These are phyloP conservation scores for Tolypocladium endophyticum DNA, from an alignment of 2,329 filamentous ascomycete species.

Conservation along the genomic window DNA sequence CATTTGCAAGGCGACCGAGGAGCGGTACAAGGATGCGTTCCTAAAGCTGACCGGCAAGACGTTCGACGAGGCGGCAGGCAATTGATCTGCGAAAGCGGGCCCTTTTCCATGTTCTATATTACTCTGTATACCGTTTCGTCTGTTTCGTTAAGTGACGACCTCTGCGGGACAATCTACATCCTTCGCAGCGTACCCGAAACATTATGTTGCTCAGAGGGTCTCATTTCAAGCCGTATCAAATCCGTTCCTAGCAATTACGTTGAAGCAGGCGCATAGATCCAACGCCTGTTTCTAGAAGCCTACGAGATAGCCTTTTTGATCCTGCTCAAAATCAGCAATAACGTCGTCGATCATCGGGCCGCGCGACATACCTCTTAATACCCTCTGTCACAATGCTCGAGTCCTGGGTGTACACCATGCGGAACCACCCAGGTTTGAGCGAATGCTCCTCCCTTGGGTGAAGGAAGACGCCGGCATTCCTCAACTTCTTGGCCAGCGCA, in stretches of 20 bases:
- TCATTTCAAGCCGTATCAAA: not conserved
- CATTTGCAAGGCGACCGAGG: slow-evolving; percentile 7
- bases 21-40: slow-evolving; percentile 12
- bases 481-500: slow-evolving; percentile 29
- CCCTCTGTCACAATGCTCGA: slow-evolving; percentile 23
- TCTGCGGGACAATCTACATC: not conserved
- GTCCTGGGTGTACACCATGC: slow-evolving; percentile 39
- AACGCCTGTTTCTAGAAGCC: not conserved
- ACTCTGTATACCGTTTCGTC: not conserved
- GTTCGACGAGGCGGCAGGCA: slow-evolving; percentile 20
- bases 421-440: slow-evolving; percentile 38
- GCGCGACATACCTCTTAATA: slow-evolving; percentile 19
- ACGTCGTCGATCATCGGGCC: not conserved
- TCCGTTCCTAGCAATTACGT: not conserved
- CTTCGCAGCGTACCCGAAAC: not conserved
- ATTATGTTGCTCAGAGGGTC: not conserved
- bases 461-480: slow-evolving; percentile 37
- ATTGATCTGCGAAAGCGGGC: not conserved
- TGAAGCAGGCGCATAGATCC: not conserved
- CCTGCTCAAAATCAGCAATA: not conserved
- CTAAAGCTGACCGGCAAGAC: slow-evolving; percentile 49
- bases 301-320: slow-evolving; percentile 4
- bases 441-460: slow-evolving; percentile 36
- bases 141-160: not conserved
- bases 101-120: not conserved